Evolutionary conservation across 192 early-diverging fungal genomes (phyloP).

Genomic region (Backusella westeae): DNA sequence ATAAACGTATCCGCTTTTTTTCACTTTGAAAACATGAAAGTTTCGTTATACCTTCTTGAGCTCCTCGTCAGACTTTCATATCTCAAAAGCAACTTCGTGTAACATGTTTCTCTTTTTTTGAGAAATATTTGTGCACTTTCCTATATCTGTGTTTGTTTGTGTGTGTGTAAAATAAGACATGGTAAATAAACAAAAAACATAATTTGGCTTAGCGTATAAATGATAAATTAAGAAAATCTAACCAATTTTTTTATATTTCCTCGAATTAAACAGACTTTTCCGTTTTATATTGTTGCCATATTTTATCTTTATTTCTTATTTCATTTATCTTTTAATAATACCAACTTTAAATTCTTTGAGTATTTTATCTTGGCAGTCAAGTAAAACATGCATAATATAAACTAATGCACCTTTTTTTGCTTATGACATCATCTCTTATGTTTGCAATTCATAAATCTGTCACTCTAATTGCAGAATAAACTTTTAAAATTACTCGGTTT

Average conservation of each 20-base stretch:
- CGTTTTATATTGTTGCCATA: not conserved
- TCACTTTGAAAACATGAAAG: not conserved
- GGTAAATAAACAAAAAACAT: not conserved
- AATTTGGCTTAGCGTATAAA: not conserved
- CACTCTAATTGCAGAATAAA: not conserved
- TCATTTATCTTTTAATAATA: not conserved
- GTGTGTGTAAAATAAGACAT: not conserved
- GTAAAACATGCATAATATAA: not conserved
- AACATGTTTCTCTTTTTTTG: not conserved
- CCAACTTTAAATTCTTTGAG: not conserved
- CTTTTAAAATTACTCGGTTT: not conserved
- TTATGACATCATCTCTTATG: not conserved
- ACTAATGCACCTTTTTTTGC: not conserved
- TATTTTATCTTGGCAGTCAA: not conserved
- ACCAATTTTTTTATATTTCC: not conserved
- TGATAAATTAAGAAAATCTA: not conserved
- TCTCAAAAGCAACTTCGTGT: not conserved
- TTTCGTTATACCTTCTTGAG: not conserved
- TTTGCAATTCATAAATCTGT: not conserved
- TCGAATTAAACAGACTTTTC: not conserved
- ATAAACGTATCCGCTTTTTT: not conserved
- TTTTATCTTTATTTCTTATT: not conserved
- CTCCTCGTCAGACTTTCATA: not conserved
- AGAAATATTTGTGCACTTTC: not conserved
- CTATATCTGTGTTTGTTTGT: not conserved